phyloP scores from a whole-genome alignment of 768 basidiomycete species.

The Suillus subalutaceus region DNA sequence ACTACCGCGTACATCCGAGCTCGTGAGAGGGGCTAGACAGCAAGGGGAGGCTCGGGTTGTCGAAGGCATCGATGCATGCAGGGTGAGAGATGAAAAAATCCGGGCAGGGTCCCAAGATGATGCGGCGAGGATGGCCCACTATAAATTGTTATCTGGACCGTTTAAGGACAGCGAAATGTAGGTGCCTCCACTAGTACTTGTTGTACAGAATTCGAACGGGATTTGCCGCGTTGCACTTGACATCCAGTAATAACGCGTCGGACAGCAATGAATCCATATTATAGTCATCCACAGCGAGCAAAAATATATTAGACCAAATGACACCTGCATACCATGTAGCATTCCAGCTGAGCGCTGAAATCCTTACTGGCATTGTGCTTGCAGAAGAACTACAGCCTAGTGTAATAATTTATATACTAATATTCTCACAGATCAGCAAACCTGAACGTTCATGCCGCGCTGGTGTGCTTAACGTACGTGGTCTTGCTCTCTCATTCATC shows the following conservation, averaged over 20 bases:
- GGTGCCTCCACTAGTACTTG: no score
- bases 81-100: slow-evolving; percentile 30
- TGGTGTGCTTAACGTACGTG: background rate
- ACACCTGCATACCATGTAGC: no score
- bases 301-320: no score
- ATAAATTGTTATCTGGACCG: slow-evolving; percentile 8
- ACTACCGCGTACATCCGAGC: slow-evolving; percentile 36
- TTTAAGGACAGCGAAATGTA: slow-evolving; percentile 16
- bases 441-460: background rate
- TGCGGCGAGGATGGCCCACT: background rate
- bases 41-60: slow-evolving; percentile 40
- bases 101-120: slow-evolving; percentile 5
- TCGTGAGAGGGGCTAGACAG: slow-evolving; percentile 39
- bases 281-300: no score
- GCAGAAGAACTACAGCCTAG: background rate
- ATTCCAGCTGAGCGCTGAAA: background rate
- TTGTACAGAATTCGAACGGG: background rate
- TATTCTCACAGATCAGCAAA: background rate
- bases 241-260: no score
- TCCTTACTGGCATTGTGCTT: background rate
- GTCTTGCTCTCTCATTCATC: background rate
- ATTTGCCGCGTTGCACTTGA: background rate
- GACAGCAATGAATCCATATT: no score
- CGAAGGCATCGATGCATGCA: slow-evolving; percentile 34
- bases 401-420: background rate